These are phyloP conservation scores for Pichia eremophila DNA, from an alignment of 805 yeast genomes.

Conservation along the genomic window DNA sequence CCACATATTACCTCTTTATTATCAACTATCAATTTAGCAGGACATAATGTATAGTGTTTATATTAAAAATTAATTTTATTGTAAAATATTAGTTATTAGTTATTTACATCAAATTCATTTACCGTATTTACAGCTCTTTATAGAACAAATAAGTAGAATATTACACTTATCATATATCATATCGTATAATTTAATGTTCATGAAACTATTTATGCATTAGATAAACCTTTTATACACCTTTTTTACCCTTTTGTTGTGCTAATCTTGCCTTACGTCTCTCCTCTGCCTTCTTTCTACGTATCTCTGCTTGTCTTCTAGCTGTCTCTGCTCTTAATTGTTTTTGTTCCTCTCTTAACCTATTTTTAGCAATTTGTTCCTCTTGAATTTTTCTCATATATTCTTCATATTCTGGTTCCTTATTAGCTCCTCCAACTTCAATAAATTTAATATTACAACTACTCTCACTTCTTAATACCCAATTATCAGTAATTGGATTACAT, in stretches of 20 bases:
- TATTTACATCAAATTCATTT: too few relatives aligned
- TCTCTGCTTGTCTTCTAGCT: slow-evolving; percentile 7
- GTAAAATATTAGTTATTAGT: too few relatives aligned
- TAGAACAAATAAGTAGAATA: too few relatives aligned
- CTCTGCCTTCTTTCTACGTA: slow-evolving; percentile 5
- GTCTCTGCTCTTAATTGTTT: slow-evolving; percentile 6
- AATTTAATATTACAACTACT: slow-evolving; percentile 22
- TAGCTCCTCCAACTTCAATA: slow-evolving; percentile 12
- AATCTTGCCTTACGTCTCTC: slow-evolving; percentile 4
- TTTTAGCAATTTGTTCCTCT: not conserved
- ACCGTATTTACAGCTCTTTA: too few relatives aligned
- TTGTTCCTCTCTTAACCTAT: not conserved
- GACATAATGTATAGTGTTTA: too few relatives aligned
- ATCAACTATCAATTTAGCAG: too few relatives aligned
- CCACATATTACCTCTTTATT: too few relatives aligned
- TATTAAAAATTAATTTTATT: too few relatives aligned
- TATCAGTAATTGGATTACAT: slow-evolving; percentile 58
- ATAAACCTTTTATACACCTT: too few relatives aligned
- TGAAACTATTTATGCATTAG: too few relatives aligned
- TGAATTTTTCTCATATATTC: not conserved
- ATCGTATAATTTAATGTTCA: too few relatives aligned
- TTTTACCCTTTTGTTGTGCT: not conserved
- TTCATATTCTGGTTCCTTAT: not conserved
- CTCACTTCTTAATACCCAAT: slow-evolving; percentile 44
- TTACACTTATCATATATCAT: too few relatives aligned